These are phyloP conservation scores for Annulohypoxylon stygium DNA, from an alignment of 495 filamentous ascomycete genomes.

Conservation along the genomic window DNA sequence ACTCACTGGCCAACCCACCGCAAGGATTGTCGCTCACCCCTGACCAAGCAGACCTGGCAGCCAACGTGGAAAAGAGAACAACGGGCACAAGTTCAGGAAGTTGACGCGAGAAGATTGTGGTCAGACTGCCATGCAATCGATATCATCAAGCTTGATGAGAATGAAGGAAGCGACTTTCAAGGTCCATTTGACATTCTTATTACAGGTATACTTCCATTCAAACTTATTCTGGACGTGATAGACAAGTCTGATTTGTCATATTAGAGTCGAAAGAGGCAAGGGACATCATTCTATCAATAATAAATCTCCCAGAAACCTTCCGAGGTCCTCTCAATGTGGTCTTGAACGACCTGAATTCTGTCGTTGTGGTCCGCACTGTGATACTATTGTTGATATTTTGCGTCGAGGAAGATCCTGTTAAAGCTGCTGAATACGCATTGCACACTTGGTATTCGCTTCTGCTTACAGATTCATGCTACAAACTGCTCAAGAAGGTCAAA, in stretches of 20 bases:
- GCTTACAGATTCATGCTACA: conserved; percentile 15
- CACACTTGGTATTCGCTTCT: conserved; percentile 45
- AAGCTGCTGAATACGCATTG: conserved; percentile 20
- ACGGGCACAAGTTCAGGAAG: neutral
- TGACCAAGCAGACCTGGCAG: conserved; percentile 47
- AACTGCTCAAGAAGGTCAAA: conserved; percentile 12
- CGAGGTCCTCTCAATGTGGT: conserved; percentile 40
- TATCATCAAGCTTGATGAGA: conserved; percentile 53
- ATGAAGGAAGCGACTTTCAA: conserved; percentile 55
- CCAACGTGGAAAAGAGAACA: conserved; percentile 21
- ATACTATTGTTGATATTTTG: conserved; percentile 59
- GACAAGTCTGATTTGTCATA: conserved; percentile 20
- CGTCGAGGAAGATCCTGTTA: conserved; percentile 9
- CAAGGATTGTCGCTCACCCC: conserved; percentile 52
- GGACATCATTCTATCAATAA: conserved; percentile 59
- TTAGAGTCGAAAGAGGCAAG: conserved; percentile 63
- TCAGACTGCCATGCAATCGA: conserved; percentile 46
- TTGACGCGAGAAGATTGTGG: conserved; percentile 52
- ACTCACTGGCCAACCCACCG: conserved; percentile 53
- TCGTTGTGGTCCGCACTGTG: conserved; percentile 60
- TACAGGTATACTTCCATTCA: conserved; percentile 48
- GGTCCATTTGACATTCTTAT: conserved; percentile 55
- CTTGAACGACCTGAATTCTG: conserved; percentile 61
- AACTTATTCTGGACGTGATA: neutral
- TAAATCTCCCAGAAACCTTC: conserved; percentile 50